Evolutionary conservation across 2,329 filamentous ascomycete genomes (phyloP), one percentile per base, ranked within the genome.

Genomic region (Neofusicoccum sp.): DNA sequence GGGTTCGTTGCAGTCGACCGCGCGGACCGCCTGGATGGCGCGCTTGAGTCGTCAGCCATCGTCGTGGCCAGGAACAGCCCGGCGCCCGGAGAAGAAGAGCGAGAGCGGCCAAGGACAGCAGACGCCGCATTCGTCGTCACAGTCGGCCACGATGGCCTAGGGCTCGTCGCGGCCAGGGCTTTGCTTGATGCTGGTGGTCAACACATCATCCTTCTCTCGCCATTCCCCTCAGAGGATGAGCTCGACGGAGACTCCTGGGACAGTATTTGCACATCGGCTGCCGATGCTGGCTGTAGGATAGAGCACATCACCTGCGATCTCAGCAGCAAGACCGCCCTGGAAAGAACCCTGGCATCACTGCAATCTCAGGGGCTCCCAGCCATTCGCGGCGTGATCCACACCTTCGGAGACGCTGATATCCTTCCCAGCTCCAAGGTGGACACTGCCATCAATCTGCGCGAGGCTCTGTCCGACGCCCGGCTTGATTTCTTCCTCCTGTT

Each of bases 401-500:
- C 22, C 22, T 22, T 22, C 22, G 22, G 22, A 22, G 22, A 22
- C 22, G 2, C 22, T 22, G 22, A 22, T 22, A 22, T 22, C 1
- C 22, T 22, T 1, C 22, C 22, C 22, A 22, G 22, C 22, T 22
- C 22, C 22, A 22, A 2, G 22, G 22, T 22, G 22, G 22, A 22
- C 22, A 22, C 22, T 2, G 22, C 22, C 41, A 44, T 44, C n/a
- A 16, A 2, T 16, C 41, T 44, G n/a, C 41, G 41, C 12, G 4
- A 44, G 9, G 41, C 41, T 6, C 41, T 44, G n/a, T 7, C 22
- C 22, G 22, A 2, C 6, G 11, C 4, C 0, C 6, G 65, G 0
- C 49, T 73, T 0, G 67, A 71, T 54, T 74, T 73, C 64, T 72
- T 73, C 64, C 16, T 71, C 3, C 56, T 75, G 16, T 70, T 73